These are phyloP conservation scores for Favolaschia claudopus DNA, from an alignment of 768 basidiomycete genomes.

Conservation along the genomic window DNA sequence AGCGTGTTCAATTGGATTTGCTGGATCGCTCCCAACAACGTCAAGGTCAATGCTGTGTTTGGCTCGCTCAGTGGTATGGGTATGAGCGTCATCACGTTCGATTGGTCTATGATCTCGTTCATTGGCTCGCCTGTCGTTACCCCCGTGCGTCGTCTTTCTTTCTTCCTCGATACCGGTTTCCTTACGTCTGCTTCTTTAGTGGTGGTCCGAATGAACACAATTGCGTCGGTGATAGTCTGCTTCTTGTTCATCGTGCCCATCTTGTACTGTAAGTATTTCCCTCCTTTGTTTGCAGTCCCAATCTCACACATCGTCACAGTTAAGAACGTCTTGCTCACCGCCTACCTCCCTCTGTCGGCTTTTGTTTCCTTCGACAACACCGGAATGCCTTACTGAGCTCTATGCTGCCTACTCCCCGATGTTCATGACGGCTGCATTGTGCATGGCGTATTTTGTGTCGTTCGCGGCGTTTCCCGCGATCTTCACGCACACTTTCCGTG, in stretches of 20 bases:
- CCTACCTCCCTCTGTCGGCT: constrained; percentile 78
- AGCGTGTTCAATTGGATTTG: constrained; percentile 88
- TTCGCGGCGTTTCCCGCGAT: constrained; percentile 80
- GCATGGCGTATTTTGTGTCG: constrained; percentile 72
- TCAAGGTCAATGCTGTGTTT: constrained; percentile 59
- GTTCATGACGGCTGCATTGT: constrained; percentile 70
- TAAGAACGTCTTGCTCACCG: constrained; percentile 72
- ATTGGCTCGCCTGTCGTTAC: constrained; percentile 60
- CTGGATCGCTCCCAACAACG: constrained; percentile 74
- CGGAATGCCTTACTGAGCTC: constrained; percentile 67
- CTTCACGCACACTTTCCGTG: constrained; percentile 80
- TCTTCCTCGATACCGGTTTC: too few species aligned
- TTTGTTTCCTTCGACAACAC: constrained; percentile 75
- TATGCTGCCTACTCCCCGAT: constrained; percentile 84
- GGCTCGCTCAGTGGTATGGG: constrained; percentile 61
- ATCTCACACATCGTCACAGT: constrained; percentile 46
- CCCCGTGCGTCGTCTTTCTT: too few species aligned
- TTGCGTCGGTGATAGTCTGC: constrained; percentile 65
- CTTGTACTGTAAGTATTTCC: constrained; percentile 64
- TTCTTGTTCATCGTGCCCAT: constrained; percentile 81
- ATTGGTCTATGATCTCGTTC: constrained; percentile 66
- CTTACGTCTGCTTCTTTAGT: too few species aligned
- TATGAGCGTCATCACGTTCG: constrained; percentile 66
- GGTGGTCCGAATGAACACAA: constrained; percentile 81
- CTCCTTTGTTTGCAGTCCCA: neutral